Conservation (phyloP, 106 monocot genomes). For the Platanthera zijinensis region DNA sequence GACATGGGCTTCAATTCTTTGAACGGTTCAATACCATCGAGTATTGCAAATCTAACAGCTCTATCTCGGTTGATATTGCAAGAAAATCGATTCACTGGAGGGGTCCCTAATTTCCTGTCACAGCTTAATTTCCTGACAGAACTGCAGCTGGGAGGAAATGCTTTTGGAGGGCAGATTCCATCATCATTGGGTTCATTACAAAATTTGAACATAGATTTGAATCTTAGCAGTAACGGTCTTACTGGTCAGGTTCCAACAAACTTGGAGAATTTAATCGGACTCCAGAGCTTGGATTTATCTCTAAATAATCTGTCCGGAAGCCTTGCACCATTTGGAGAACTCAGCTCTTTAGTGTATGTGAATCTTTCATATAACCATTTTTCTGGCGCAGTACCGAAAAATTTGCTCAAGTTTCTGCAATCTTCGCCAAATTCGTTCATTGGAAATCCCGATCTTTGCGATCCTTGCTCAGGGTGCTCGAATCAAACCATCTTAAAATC, state of each 20-base stretch:
- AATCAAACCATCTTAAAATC: conserved; percentile 16
- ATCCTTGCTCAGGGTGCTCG: conserved; percentile 35
- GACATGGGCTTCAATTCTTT: conserved; percentile 65
- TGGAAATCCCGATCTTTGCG: conserved; percentile 66
- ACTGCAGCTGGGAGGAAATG: conserved; percentile 62
- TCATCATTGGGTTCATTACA: conserved; percentile 39
- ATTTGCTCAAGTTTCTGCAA: conserved; percentile 31
- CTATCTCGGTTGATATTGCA: conserved; percentile 39
- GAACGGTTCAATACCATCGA: conserved; percentile 47
- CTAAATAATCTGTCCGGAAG: conserved; percentile 62
- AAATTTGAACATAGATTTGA: conserved; percentile 36
- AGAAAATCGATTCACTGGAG: conserved; percentile 57
- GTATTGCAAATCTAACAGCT: conserved; percentile 23
- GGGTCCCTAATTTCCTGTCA: conserved; percentile 47
- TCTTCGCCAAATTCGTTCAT: conserved; percentile 48
- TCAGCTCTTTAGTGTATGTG: conserved; percentile 33
- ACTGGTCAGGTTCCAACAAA: conserved; percentile 32
- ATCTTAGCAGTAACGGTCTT: conserved; percentile 69
- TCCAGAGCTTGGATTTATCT: conserved; percentile 70
- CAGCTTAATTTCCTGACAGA: conserved; percentile 34
- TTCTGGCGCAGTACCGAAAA: conserved; percentile 46
- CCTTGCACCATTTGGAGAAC: conserved; percentile 23
- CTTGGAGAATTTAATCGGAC: conserved; percentile 30
- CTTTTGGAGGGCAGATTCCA: conserved; percentile 57
- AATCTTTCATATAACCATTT: conserved; percentile 78